These are phyloP conservation scores for Scenedesmus sp. DNA, from an alignment of 163 green algal species.

Conservation along the genomic window DNA sequence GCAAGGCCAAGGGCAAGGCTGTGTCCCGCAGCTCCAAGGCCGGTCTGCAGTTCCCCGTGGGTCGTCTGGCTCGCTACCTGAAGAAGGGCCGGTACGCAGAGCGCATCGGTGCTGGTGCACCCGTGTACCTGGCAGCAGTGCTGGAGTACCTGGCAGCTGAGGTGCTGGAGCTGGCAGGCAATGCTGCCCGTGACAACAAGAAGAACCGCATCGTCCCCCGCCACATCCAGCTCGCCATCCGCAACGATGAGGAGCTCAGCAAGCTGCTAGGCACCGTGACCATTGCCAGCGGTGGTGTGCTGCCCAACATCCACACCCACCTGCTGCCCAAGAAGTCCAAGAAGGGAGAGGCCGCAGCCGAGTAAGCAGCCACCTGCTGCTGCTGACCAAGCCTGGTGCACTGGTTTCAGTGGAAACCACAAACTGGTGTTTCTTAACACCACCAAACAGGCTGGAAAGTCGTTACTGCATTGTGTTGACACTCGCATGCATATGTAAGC, in stretches of 20 bases:
- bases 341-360: conserved; percentile 57
- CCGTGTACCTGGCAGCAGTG: conserved; percentile 92
- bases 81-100: conserved; percentile 51
- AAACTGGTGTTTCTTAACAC: conserved; percentile 35
- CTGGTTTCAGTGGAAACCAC: background rate
- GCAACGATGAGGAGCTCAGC: conserved; percentile 98
- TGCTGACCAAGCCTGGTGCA: background rate
- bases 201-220: conserved; percentile 93
- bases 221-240: conserved; percentile 98
- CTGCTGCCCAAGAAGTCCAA: conserved; percentile 87
- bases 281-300: conserved; percentile 94
- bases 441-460: background rate
- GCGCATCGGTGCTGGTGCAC: conserved; percentile 70
- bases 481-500: too few species aligned
- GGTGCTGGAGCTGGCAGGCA: conserved; percentile 93
- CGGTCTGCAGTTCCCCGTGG: conserved; percentile 94
- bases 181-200: conserved; percentile 94
- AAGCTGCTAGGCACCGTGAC: conserved; percentile 96
- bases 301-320: conserved; percentile 96
- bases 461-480: background rate
- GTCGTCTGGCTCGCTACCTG: conserved; percentile 81
- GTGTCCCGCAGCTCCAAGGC: conserved; percentile 93
- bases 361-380: conserved; percentile 62
- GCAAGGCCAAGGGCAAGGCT: conserved; percentile 23
- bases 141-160: conserved; percentile 96